These are phyloP conservation scores for Xylaria multiplex DNA, from an alignment of 2,329 filamentous ascomycete genomes.

Conservation along the genomic window DNA sequence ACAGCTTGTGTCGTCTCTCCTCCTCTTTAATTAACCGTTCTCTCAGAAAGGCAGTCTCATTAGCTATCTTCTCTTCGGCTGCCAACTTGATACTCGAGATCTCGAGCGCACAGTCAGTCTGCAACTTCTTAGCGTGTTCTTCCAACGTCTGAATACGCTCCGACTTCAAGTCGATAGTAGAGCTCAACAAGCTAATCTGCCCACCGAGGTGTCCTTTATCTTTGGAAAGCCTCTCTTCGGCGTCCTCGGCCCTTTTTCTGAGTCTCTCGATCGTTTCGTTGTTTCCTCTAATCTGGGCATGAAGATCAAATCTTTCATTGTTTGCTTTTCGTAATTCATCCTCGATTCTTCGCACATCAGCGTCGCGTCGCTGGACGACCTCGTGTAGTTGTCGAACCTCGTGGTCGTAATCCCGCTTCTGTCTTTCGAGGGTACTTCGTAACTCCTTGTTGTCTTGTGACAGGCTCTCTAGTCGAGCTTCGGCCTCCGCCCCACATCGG, in stretches of 20 bases:
- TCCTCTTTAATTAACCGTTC: constrained; percentile 92
- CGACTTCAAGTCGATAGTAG: constrained; percentile 44
- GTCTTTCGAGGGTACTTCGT: constrained; percentile 61
- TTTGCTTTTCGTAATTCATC: constrained; percentile 54
- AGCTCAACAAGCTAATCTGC: constrained; percentile 45
- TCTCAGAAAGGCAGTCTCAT: constrained; percentile 66
- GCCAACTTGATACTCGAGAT: constrained; percentile 80
- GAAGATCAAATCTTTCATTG: constrained; percentile 39
- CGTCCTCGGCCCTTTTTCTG: constrained; percentile 46
- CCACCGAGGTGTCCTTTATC: constrained; percentile 47
- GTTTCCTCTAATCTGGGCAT: constrained; percentile 44
- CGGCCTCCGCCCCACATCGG: constrained; percentile 44
- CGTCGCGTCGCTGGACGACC: constrained; percentile 64
- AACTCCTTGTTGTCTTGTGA: constrained; percentile 74
- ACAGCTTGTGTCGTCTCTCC: constrained; percentile 86
- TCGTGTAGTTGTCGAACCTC: constrained; percentile 53
- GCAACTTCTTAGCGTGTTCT: constrained; percentile 41
- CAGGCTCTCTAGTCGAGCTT: constrained; percentile 48
- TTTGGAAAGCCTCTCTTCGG: constrained; percentile 46
- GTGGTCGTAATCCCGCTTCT: constrained; percentile 60
- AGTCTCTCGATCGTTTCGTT: constrained; percentile 46
- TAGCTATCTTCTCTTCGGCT: constrained; percentile 79
- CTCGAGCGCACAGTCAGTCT: constrained; percentile 41
- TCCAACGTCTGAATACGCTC: constrained; percentile 45
- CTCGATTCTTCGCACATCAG: constrained; percentile 59